Conservation (phyloP, 2,329 filamentous ascomycete genomes). For the Zalaria sp. region DNA sequence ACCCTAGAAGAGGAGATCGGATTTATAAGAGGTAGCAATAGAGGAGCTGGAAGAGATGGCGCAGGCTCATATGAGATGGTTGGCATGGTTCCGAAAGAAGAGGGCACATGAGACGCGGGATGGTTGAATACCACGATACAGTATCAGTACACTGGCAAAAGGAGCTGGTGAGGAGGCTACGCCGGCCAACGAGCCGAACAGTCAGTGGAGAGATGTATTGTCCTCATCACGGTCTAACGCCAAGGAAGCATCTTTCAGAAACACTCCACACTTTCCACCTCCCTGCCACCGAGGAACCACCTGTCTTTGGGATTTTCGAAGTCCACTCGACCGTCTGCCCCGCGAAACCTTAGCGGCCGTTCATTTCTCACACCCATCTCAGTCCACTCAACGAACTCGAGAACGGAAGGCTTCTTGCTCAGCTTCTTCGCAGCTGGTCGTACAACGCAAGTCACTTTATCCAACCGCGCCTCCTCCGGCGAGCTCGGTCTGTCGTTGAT, state of each 20-base stretch:
- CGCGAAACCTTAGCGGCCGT: conserved; percentile 13
- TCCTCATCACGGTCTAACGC: too few species aligned
- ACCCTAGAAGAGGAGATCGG: conserved; percentile 22
- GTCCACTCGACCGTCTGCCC: conserved; percentile 17
- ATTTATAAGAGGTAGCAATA: conserved; percentile 22
- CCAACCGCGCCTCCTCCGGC: neutral
- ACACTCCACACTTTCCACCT: conserved; percentile 16
- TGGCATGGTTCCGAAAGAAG: conserved; percentile 20
- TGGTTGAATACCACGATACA: too few species aligned
- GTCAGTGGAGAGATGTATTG: too few species aligned
- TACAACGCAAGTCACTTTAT: conserved; percentile 1
- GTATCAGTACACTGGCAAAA: too few species aligned
- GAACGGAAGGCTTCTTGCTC: too few species aligned
- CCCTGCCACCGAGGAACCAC: conserved; percentile 18
- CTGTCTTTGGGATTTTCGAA: conserved; percentile 14
- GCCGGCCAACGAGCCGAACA: too few species aligned
- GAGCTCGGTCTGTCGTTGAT: neutral
- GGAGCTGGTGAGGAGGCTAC: too few species aligned
- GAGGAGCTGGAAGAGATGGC: conserved; percentile 29
- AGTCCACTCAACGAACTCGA: too few species aligned
- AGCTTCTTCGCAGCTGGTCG: neutral
- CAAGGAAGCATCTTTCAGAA: too few species aligned
- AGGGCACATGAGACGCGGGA: conserved; percentile 5
- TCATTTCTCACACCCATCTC: neutral
- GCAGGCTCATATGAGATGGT: conserved; percentile 36